phyloP scores from a whole-genome alignment of 1,139 yeast species.

The Saccharomyces hybrid region DNA sequence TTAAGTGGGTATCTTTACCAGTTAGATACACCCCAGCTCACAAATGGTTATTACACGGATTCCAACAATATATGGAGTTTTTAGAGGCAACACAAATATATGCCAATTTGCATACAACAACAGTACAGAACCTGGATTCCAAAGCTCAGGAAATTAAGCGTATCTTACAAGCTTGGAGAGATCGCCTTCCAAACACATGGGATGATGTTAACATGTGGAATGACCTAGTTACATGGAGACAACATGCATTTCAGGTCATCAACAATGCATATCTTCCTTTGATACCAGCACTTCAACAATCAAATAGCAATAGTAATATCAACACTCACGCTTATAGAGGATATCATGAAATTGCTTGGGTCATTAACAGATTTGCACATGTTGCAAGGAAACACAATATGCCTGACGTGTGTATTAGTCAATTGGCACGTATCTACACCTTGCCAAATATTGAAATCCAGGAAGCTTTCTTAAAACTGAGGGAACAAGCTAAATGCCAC shows the following conservation, averaged over 20 bases:
- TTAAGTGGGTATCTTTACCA: conserved; percentile 93
- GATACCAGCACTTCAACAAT: conserved; percentile 76
- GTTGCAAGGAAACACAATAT: conserved; percentile 94
- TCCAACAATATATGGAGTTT: conserved; percentile 95
- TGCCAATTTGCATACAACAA: conserved; percentile 79
- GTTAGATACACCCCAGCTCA: conserved; percentile 75
- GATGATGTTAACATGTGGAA: conserved; percentile 98
- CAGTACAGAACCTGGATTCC: conserved; percentile 82
- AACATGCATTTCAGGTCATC: conserved; percentile 95
- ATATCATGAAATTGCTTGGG: conserved; percentile 98
- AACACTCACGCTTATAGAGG: conserved; percentile 95
- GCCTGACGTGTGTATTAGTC: conserved; percentile 94
- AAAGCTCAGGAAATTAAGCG: conserved; percentile 92
- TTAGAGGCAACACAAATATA: conserved; percentile 96
- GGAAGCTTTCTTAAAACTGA: conserved; percentile 88
- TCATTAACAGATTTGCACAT: conserved; percentile 94
- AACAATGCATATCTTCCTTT: conserved; percentile 91
- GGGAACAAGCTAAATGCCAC: conserved; percentile 97
- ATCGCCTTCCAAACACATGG: conserved; percentile 91
- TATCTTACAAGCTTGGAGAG: conserved; percentile 95
- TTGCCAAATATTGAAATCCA: conserved; percentile 96
- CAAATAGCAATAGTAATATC: conserved; percentile 60
- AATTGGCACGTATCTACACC: conserved; percentile 86
- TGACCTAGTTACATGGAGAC: conserved; percentile 96
- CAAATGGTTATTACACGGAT: conserved; percentile 80